phyloP scores from a whole-genome alignment of 2,329 filamentous ascomycete species.

The Phyllosticta citrichinensis region DNA sequence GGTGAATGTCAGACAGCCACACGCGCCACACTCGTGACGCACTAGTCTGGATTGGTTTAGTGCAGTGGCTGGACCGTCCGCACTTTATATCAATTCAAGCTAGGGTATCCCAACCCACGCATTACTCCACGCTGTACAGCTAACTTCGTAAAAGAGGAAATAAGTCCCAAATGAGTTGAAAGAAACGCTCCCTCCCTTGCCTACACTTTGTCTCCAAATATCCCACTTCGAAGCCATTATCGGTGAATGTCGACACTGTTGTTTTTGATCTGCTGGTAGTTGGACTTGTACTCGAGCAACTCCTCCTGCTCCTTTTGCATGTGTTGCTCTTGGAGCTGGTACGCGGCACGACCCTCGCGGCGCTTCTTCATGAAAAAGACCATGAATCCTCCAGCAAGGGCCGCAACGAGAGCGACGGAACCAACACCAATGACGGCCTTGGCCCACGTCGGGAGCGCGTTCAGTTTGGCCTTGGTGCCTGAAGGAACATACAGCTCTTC shows the following conservation, averaged over 20 bases:
- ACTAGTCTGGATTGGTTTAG: neutral
- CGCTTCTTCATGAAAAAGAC: constrained; percentile 32
- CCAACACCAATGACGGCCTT: constrained; percentile 23
- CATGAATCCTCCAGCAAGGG: constrained; percentile 19
- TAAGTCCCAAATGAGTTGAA: neutral
- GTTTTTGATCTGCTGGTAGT: constrained; percentile 5
- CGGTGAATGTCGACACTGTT: constrained; percentile 3
- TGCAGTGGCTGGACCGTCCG: neutral
- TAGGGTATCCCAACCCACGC: constrained; percentile 9
- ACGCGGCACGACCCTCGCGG: constrained; percentile 25
- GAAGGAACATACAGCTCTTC: constrained; percentile 25
- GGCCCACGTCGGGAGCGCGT: constrained; percentile 22
- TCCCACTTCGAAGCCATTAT: neutral
- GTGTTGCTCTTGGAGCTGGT: constrained; percentile 22
- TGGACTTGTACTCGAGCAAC: constrained; percentile 11
- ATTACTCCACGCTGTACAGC: constrained; percentile 5
- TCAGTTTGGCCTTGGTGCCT: constrained; percentile 26
- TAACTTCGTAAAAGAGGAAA: constrained; percentile 1
- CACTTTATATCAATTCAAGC: neutral
- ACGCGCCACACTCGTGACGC: neutral
- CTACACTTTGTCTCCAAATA: neutral
- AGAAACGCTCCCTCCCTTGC: neutral
- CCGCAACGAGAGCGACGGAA: constrained; percentile 18
- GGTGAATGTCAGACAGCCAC: no score
- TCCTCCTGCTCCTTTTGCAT: constrained; percentile 23